Base-by-base conservation (phyloP, 164 flowering plant species). In the Chimonanthus praecox region DNA sequence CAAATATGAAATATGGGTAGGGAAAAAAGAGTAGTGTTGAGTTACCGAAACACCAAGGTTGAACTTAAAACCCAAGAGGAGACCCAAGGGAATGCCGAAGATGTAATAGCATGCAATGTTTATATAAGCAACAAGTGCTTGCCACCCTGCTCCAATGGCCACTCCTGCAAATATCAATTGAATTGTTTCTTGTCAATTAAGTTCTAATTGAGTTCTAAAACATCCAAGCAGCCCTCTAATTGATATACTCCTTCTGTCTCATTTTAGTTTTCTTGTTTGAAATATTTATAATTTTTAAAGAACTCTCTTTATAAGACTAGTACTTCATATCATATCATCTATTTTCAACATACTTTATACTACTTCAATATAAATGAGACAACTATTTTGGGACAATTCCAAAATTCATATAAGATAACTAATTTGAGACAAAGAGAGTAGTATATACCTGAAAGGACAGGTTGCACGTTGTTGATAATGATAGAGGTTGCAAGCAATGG, bases 131-230 rank as follows among this genome's bases (percentile, higher is more conserved):
- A 92, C 90, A 7, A 64, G 48, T 20, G 87, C 82, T 82, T 90
- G 92, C 94, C 94, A 92, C 71, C 94, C 94, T 46, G 93, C 92
- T 73, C 94, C 93, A 67, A 90, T 78, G 4, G 97, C 93, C 70
- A 88, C 95, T 43, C 94, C 94, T 92, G 58, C 4, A 9, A 54
- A 54, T 11, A 10, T 54, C 11, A 5, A 54, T 54, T 54, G 60
- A 54, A 54, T 10, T 54, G 60, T 1, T 33, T 33, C 33, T 33
- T 33, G 33, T 33, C 33, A 33, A 33, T 33, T 0, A 33, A 33
- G 33, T 33, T 1, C 33, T 33, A 1, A 33, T 33, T 0, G 0
- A 0, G 33, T 33, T 33, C 33, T 33, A 1, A 33, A 33, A 33
- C 1, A 33, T 33, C 1, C 33, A 33, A 33, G 33, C 33, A 33